Base-by-base conservation (phyloP, 1,284 basidiomycete genomes). In the Ceratobasidium theobromae region DNA sequence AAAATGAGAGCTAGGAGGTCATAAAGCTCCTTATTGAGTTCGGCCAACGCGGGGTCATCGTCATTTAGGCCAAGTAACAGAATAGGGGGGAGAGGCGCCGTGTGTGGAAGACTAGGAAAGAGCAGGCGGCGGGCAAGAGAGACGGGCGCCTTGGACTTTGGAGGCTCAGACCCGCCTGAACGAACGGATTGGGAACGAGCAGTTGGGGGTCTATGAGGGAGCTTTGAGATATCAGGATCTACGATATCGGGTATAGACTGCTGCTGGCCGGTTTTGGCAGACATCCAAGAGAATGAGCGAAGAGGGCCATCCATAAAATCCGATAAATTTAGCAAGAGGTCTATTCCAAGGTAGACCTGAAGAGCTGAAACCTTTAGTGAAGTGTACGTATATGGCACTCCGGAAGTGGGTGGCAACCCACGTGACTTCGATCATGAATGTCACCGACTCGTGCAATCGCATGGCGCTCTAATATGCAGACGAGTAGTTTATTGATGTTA, bases 1-100 rank as follows among this genome's bases (percentile, higher is more conserved):
- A 92, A 80, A 4, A 84, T 81, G 53, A 92, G 85, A 0, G 90
- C 88, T 48, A 92, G 79, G 68, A 91, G 80, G 76, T 92, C 88
- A 73, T 91, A 90, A 1, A 86, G 77, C 73, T 91, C 89, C 1
- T 80, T 78, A 69, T 82, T 80, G 68, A 92, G 82, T 55, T 87
- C 84, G 16, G 77, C 78, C 2, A 80, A 77, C 14, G 77, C 78
- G 25, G 72, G 69, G 52, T 64, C 49, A 32, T 52, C 43, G 16
- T 49, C 21, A 48, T 43, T 40, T 30, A 54, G 28, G 21, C 66
- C 68, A 30, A 55, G 55, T 33, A 75, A 72, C 68, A 88, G 80
- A 25, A 88, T 75, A 2, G 83, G 81, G 1, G 88, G 87, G 12
- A 84, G 76, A 68, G 77, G 75, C 0, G 79, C 74, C 30, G 76